A percentile compares a stretch with the other conserved stretches of the same genome.
phyloP scores from a whole-genome alignment of 1,284 basidiomycete genomes.

The Vanrija pseudolonga region DNA sequence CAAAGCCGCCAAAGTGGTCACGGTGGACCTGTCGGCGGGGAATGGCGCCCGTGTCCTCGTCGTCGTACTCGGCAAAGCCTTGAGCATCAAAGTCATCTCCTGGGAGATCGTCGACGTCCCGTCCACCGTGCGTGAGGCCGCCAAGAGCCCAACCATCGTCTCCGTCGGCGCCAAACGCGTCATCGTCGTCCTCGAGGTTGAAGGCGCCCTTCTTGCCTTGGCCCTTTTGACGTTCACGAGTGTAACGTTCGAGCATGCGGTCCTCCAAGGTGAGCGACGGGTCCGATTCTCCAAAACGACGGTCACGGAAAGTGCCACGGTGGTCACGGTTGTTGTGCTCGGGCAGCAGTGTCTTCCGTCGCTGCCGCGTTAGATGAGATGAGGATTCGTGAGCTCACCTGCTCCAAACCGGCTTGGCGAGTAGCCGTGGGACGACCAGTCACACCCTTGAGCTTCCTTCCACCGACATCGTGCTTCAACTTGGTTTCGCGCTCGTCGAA shows the following conservation, averaged over 20 bases:
- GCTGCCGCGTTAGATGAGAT: constrained; percentile 51
- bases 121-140: constrained; percentile 85
- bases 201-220: constrained; percentile 75
- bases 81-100: constrained; percentile 79
- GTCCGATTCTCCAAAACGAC: constrained; percentile 94
- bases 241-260: constrained; percentile 95
- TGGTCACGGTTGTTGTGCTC: constrained; percentile 70
- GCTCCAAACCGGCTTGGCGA: constrained; percentile 83
- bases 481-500: constrained; percentile 90
- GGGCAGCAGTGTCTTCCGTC: constrained; percentile 81
- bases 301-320: constrained; percentile 84
- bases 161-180: constrained; percentile 64
- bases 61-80: constrained; percentile 67
- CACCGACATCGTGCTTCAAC: constrained; percentile 84
- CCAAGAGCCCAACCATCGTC: constrained; percentile 42
- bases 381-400: constrained; percentile 56
- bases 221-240: constrained; percentile 64
- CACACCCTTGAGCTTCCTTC: constrained; percentile 77
- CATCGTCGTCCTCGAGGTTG: constrained; percentile 67
- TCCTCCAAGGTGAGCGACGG: constrained; percentile 88
- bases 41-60: constrained; percentile 68
- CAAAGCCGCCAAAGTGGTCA: constrained; percentile 82
- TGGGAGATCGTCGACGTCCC: constrained; percentile 65
- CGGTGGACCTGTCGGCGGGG: constrained; percentile 62
- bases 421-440: constrained; percentile 77